Conservation (phyloP, 495 filamentous ascomycete genomes). For the Zalerion maritima region DNA sequence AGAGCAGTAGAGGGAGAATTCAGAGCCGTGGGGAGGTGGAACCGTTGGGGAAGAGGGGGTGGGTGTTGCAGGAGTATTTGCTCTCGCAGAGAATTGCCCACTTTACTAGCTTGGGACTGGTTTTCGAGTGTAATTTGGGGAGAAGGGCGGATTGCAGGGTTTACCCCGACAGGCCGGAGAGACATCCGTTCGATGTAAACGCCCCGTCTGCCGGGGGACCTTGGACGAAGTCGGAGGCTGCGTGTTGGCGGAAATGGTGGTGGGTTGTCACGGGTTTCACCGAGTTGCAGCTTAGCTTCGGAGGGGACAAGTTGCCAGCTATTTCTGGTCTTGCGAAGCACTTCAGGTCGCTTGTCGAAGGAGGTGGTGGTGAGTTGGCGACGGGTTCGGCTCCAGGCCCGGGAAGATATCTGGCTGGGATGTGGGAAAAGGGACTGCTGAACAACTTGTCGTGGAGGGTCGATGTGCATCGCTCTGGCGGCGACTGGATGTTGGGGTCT, state of each 20-base stretch:
- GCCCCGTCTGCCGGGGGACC: not conserved
- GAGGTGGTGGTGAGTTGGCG: too few relatives aligned
- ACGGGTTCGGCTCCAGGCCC: too few relatives aligned
- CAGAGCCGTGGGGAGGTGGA: not conserved
- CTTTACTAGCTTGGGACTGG: conserved; percentile 1
- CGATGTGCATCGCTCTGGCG: too few relatives aligned
- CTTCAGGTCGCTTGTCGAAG: too few relatives aligned
- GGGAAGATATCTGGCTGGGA: too few relatives aligned
- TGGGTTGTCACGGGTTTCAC: conserved; percentile 3
- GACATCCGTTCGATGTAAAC: not conserved
- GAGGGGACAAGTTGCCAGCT: conserved; percentile 5
- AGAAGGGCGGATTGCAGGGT: not conserved
- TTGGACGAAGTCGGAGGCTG: not conserved
- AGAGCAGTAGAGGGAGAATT: not conserved
- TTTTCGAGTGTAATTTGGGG: not conserved
- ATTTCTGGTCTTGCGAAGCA: conserved; percentile 9
- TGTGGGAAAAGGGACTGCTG: too few relatives aligned
- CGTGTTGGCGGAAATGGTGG: not conserved
- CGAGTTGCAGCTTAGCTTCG: conserved; percentile 2
- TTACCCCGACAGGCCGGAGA: not conserved
- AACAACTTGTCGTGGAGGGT: too few relatives aligned
- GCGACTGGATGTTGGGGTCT: too few relatives aligned
- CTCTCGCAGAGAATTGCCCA: conserved; percentile 2
- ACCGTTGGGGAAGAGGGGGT: conserved; percentile 5
- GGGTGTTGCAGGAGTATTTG: conserved; percentile 7